A percentile compares a stretch with the other conserved stretches of the same genome.
These are phyloP conservation scores for Dentipellis sp. DNA, from an alignment of 768 basidiomycete genomes.

Conservation along the genomic window DNA sequence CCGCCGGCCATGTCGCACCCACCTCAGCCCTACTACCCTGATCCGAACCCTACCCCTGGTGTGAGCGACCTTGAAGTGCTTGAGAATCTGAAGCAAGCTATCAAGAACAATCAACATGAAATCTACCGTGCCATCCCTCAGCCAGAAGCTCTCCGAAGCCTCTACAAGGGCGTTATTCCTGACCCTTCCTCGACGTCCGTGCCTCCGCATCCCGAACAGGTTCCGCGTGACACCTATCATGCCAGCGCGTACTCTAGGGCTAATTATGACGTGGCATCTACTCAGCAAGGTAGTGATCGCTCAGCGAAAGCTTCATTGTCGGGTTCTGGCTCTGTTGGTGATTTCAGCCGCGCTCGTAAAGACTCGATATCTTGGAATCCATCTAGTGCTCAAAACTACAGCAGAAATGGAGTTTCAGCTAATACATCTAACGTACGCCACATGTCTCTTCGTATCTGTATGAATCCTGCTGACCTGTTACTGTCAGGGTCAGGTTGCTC, in stretches of 20 bases:
- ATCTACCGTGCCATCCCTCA: constrained; percentile 58
- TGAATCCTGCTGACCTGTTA: neutral
- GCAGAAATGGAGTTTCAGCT: neutral
- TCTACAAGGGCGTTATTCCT: constrained; percentile 50
- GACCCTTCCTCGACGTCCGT: constrained; percentile 17
- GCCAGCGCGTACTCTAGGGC: neutral
- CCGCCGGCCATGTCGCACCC: neutral
- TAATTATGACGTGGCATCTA: neutral
- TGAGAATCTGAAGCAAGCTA: constrained; percentile 64
- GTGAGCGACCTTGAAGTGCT: constrained; percentile 65
- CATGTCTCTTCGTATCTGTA: neutral
- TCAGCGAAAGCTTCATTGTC: constrained; percentile 5
- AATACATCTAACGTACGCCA: neutral
- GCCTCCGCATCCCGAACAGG: constrained; percentile 28
- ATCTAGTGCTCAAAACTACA: neutral
- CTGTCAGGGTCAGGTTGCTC: neutral
- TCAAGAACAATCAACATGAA: constrained; percentile 66
- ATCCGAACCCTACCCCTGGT: constrained; percentile 34
- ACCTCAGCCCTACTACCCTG: constrained; percentile 9
- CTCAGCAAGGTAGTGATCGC: constrained; percentile 5
- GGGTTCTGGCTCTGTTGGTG: constrained; percentile 14
- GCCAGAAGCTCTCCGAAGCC: constrained; percentile 50
- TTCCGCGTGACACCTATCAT: constrained; percentile 13
- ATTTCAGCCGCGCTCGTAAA: constrained; percentile 11
- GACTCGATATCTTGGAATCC: neutral